A percentile compares a stretch with the other conserved stretches of the same genome.
Evolutionary conservation across 352 stramenopile genomes (phyloP).

Genomic region (Globisporangium orthogonon): DNA sequence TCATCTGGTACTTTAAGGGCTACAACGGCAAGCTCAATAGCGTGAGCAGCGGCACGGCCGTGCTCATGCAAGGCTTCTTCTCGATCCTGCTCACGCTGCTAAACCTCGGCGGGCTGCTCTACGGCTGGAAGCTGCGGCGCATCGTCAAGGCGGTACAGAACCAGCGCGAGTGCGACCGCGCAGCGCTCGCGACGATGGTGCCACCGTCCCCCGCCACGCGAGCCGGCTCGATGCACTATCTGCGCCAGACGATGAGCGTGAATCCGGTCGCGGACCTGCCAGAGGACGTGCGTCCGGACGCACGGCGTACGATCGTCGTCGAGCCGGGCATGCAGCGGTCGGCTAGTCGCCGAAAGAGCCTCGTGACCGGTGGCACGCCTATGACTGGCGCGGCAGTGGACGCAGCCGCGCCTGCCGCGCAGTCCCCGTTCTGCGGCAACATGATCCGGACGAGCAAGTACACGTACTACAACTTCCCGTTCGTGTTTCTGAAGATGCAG

Average conservation of each 20-base stretch:
- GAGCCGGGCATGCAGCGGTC: conserved; percentile 17
- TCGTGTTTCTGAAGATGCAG: conserved; percentile 88
- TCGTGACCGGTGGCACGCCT: background rate
- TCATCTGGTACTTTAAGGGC: conserved; percentile 83
- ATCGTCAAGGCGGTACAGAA: conserved; percentile 83
- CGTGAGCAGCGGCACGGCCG: conserved; percentile 68
- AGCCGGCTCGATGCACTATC: conserved; percentile 33
- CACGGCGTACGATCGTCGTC: conserved; percentile 41
- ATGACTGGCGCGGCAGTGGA: background rate
- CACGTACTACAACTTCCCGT: conserved; percentile 88
- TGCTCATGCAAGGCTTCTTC: conserved; percentile 86
- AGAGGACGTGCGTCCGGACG: conserved; percentile 24
- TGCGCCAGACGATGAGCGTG: conserved; percentile 50
- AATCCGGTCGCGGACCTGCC: conserved; percentile 41
- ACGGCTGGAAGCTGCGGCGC: conserved; percentile 84
- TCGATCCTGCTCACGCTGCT: conserved; percentile 74
- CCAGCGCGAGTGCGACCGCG: conserved; percentile 73
- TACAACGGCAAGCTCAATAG: conserved; percentile 82
- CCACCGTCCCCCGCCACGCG: conserved; percentile 30
- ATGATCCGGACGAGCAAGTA: conserved; percentile 87
- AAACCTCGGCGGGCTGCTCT: conserved; percentile 73
- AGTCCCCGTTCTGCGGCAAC: conserved; percentile 58
- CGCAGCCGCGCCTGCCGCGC: conserved; percentile 17
- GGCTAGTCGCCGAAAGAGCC: conserved; percentile 21
- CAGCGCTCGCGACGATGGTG: conserved; percentile 73